These are phyloP conservation scores for Fonsecaea pugnacius DNA, from an alignment of 2,329 filamentous ascomycete species.

Conservation along the genomic window DNA sequence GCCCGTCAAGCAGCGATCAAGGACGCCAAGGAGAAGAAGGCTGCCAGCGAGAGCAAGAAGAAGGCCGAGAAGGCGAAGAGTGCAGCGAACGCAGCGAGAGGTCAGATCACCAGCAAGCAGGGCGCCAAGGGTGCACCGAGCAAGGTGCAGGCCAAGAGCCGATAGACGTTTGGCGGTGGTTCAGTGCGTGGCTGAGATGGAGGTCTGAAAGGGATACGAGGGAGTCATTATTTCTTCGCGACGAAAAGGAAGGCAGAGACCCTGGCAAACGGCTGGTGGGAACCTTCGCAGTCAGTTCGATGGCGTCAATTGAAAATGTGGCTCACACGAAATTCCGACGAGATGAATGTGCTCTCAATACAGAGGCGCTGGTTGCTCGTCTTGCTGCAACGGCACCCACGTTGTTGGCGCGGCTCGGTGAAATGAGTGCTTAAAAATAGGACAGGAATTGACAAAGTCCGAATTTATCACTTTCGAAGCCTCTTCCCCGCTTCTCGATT, in stretches of 20 bases:
- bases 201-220: neutral
- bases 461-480: neutral
- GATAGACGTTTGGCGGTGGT: constrained; percentile 24
- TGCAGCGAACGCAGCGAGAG: constrained; percentile 74
- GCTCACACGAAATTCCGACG: neutral
- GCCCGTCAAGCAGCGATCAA: constrained; percentile 89
- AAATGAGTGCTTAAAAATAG: neutral
- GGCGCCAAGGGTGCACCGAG: constrained; percentile 85
- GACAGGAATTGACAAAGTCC: constrained; percentile 3
- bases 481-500: neutral
- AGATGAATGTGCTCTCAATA: neutral
- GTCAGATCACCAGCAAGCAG: constrained; percentile 95
- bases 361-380: neutral
- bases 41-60: constrained; percentile 83
- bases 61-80: constrained; percentile 99
- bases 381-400: neutral
- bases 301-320: constrained; percentile 1
- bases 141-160: constrained; percentile 71
- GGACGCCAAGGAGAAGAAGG: constrained; percentile 99
- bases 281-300: constrained; percentile 1
- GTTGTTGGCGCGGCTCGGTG: neutral
- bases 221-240: neutral
- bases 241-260: neutral
- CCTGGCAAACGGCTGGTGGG: neutral
- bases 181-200: neutral